phyloP scores from a whole-genome alignment of 1,284 basidiomycete species.

The Paramarasmius palmivorus region DNA sequence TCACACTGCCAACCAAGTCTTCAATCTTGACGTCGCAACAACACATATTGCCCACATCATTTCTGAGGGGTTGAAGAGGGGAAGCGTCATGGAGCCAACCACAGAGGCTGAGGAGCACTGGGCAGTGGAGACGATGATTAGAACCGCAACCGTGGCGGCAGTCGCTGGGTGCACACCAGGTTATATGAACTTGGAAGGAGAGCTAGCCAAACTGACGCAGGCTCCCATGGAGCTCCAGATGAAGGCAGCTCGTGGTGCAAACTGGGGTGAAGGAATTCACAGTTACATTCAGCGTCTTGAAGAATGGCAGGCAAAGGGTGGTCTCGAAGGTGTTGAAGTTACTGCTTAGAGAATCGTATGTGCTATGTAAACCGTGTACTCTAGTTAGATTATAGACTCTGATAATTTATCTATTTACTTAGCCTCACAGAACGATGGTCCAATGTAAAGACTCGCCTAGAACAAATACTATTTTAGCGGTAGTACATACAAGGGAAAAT shows the following conservation, averaged over 20 bases:
- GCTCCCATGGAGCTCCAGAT: constrained; percentile 8
- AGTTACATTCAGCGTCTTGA: constrained; percentile 9
- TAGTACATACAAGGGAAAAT: too few species aligned
- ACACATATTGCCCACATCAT: constrained; percentile 14
- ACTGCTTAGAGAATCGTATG: too few species aligned
- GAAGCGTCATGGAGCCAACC: constrained; percentile 9
- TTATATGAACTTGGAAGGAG: constrained; percentile 16
- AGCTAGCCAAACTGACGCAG: not conserved
- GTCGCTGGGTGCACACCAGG: constrained; percentile 18
- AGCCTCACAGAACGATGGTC: too few species aligned
- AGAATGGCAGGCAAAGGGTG: constrained; percentile 16
- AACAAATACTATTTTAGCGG: too few species aligned
- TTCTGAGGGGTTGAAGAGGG: constrained; percentile 6
- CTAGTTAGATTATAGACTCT: too few species aligned
- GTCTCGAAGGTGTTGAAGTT: constrained; percentile 12
- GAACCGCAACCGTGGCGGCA: constrained; percentile 11
- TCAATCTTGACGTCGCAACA: not conserved
- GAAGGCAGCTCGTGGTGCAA: constrained; percentile 11
- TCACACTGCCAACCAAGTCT: constrained; percentile 12
- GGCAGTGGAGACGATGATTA: constrained; percentile 6
- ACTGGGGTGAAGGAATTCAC: constrained; percentile 14
- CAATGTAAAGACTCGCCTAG: too few species aligned
- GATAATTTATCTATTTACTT: too few species aligned
- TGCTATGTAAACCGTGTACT: too few species aligned
- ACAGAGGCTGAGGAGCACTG: constrained; percentile 17